Conservation (phyloP, 129 eudicot genomes). For the Scalesia atractyloides region DNA sequence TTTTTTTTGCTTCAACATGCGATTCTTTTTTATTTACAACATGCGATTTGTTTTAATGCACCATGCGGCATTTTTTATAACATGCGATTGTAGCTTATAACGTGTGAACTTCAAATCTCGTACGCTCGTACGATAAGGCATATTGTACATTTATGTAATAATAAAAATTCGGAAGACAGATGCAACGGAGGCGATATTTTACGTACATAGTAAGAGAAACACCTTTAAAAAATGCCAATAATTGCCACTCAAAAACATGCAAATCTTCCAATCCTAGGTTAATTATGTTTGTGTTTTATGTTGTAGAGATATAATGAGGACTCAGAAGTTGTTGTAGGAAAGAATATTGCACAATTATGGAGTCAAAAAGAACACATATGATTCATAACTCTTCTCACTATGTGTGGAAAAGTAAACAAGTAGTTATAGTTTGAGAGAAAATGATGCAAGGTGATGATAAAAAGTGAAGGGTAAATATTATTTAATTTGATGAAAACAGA, state of each 20-base stretch:
- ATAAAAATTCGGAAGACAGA: constrained; percentile 11
- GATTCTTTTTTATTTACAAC: no score
- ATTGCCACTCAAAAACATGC: constrained; percentile 37
- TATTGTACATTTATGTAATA: no score
- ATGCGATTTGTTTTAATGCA: no score
- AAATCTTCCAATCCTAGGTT: constrained; percentile 22
- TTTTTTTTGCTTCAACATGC: no score
- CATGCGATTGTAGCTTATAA: no score
- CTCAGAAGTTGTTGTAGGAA: constrained; percentile 10
- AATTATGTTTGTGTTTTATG: constrained; percentile 16
- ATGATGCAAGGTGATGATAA: constrained; percentile 10
- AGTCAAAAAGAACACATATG: constrained; percentile 2
- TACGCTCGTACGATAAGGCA: no score
- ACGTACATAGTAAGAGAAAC: constrained; percentile 7
- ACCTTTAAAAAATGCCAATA: constrained; percentile 15
- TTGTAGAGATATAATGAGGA: constrained; percentile 14
- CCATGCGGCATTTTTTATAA: no score
- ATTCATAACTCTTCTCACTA: neutral
- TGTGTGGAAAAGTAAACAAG: constrained; percentile 14
- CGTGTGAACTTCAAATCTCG: no score
- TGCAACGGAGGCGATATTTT: constrained; percentile 10
- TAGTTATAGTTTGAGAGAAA: constrained; percentile 21
- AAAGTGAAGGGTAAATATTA: constrained; percentile 6
- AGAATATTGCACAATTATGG: no score
- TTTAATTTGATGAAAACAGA: constrained; percentile 12